Conservation (phyloP, 495 filamentous ascomycete species). For the Terfezia boudieri region DNA sequence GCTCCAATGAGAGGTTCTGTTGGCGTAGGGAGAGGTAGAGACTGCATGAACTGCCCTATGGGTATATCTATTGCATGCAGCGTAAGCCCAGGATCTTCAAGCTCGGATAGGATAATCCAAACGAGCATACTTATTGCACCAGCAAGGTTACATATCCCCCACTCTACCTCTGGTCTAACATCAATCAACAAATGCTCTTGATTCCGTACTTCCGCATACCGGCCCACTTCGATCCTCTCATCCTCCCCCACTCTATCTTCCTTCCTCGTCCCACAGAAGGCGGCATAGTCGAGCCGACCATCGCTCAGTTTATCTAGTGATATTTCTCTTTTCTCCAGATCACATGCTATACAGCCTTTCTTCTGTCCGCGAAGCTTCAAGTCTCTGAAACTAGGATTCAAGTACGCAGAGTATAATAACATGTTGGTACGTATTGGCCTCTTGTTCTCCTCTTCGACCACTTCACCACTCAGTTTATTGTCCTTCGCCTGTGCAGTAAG, state of each 20-base stretch:
- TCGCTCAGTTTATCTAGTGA: constrained; percentile 36
- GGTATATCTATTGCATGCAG: background rate
- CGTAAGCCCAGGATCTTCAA: background rate
- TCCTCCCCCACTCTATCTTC: background rate
- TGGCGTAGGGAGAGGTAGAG: background rate
- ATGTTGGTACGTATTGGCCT: constrained; percentile 22
- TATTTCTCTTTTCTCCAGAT: constrained; percentile 34
- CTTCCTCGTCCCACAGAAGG: constrained; percentile 42
- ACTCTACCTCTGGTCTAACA: background rate
- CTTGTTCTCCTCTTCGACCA: constrained; percentile 20
- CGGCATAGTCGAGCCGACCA: constrained; percentile 50
- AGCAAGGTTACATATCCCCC: background rate
- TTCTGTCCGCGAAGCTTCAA: constrained; percentile 47
- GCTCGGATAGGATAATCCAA: background rate
- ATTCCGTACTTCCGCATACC: background rate
- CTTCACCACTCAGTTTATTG: constrained; percentile 18
- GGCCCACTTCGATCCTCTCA: background rate
- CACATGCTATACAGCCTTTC: constrained; percentile 48
- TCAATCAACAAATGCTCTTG: background rate
- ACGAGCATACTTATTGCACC: background rate
- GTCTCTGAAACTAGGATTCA: constrained; percentile 38
- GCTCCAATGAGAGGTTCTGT: no score
- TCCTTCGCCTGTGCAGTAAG: background rate
- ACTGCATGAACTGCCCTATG: background rate
- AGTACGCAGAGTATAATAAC: constrained; percentile 21